phyloP scores from a whole-genome alignment of 2,329 filamentous ascomycete genomes.

The Dryadomyces sulphureus region DNA sequence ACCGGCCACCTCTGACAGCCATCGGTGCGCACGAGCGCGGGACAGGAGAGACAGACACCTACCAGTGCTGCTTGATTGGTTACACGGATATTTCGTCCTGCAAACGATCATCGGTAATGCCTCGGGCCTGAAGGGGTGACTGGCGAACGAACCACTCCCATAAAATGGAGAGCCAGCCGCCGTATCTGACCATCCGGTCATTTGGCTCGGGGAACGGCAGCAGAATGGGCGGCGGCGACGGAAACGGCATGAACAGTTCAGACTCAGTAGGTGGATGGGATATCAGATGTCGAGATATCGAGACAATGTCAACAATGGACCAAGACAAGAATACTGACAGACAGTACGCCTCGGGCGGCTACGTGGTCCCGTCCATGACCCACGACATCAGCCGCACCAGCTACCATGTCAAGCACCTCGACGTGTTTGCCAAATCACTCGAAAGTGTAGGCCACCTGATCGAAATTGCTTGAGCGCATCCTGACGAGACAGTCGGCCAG shows the following conservation, averaged over 20 bases:
- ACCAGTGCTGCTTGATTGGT: no score
- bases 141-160: no score
- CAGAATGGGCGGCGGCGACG: slow-evolving; percentile 27
- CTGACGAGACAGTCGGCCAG: slow-evolving; percentile 26
- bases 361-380: slow-evolving; percentile 26
- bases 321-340: no score
- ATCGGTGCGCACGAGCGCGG: no score
- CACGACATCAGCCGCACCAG: slow-evolving; percentile 43
- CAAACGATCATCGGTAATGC: no score
- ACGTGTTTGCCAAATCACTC: slow-evolving; percentile 37
- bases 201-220: slow-evolving; percentile 28
- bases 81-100: no score
- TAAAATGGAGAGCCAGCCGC: slow-evolving; percentile 25
- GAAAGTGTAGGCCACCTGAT: slow-evolving; percentile 31
- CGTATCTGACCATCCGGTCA: slow-evolving; percentile 39
- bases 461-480: background rate
- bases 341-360: slow-evolving; percentile 30
- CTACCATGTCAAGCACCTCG: slow-evolving; percentile 42
- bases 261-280: no score
- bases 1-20: background rate
- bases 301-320: no score
- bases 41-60: no score
- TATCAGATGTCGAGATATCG: no score
- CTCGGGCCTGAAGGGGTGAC: no score
- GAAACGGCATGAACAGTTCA: slow-evolving; percentile 29